Conservation (phyloP, 306 rosid species). For the Citrullus amarus region DNA sequence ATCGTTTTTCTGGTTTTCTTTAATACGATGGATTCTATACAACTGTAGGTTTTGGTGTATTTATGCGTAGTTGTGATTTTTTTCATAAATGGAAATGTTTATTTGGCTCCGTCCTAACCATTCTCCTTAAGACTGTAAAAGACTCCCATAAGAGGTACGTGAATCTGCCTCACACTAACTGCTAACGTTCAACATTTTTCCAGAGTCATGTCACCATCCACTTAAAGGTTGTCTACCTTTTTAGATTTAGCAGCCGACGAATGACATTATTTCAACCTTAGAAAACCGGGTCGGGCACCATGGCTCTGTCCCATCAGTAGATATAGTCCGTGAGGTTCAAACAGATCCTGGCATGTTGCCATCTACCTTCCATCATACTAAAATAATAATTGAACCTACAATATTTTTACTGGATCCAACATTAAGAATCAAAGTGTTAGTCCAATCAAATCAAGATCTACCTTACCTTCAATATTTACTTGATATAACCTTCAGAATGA, state of each 20-base stretch:
- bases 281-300: neutral
- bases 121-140: neutral
- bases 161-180: neutral
- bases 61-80: neutral
- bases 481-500: neutral
- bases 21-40: neutral
- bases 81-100: neutral
- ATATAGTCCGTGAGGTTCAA: neutral
- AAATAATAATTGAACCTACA: neutral
- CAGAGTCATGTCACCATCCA: constrained; percentile 1
- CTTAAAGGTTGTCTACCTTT: neutral
- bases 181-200: neutral
- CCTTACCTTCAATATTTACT: neutral
- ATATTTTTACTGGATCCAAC: neutral
- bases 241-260: neutral
- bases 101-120: neutral
- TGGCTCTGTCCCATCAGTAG: neutral
- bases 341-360: neutral
- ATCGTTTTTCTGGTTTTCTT: neutral
- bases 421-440: neutral
- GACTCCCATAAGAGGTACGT: neutral
- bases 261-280: neutral
- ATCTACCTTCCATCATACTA: neutral
- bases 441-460: neutral
- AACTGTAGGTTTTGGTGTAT: neutral